A percentile compares a stretch with the other conserved stretches of the same genome.
phyloP scores from a whole-genome alignment of 495 filamentous ascomycete genomes.

The Mycothermus thermophilus region DNA sequence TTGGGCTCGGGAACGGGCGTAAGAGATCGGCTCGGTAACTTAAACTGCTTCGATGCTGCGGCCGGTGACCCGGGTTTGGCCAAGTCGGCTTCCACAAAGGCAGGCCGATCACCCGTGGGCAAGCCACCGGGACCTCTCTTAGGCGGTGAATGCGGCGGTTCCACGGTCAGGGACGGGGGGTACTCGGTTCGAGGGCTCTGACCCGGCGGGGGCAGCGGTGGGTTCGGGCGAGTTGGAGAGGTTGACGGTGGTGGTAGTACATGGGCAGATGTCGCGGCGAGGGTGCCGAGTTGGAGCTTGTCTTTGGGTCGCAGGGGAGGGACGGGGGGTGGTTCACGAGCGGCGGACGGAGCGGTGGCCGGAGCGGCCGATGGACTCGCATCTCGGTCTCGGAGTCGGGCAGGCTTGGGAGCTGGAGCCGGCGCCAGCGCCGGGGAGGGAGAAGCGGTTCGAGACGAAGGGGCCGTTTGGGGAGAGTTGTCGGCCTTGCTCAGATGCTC shows the following conservation, averaged over 20 bases:
- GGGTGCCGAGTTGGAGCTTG: conserved; percentile 5
- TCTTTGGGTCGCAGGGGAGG: conserved; percentile 33
- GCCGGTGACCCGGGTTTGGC: conserved; percentile 36
- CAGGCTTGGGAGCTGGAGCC: conserved; percentile 16
- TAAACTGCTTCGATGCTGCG: conserved; percentile 38
- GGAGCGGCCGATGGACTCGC: conserved; percentile 29
- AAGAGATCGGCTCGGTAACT: conserved; percentile 34
- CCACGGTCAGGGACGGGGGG: conserved; percentile 55
- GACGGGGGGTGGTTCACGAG: conserved; percentile 36
- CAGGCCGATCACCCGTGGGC: conserved; percentile 23
- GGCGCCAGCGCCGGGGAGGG: conserved; percentile 14
- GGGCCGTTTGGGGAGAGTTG: conserved; percentile 15
- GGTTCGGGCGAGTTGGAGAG: conserved; percentile 17
- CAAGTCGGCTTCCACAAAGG: conserved; percentile 33
- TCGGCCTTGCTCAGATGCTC: conserved; percentile 62
- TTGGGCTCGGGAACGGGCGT: conserved; percentile 35
- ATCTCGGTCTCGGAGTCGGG: conserved; percentile 32
- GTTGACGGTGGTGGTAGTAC: conserved; percentile 1
- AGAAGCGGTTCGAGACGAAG: conserved; percentile 24
- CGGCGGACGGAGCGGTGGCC: too few species aligned
- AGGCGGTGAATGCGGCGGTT: conserved; percentile 64
- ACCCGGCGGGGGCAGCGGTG: conserved; percentile 12
- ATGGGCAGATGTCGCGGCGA: neutral
- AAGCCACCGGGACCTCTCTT: conserved; percentile 30
- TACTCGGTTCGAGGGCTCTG: conserved; percentile 38